phyloP scores from a whole-genome alignment of 2,329 filamentous ascomycete genomes.

The Fusarium proliferatum region DNA sequence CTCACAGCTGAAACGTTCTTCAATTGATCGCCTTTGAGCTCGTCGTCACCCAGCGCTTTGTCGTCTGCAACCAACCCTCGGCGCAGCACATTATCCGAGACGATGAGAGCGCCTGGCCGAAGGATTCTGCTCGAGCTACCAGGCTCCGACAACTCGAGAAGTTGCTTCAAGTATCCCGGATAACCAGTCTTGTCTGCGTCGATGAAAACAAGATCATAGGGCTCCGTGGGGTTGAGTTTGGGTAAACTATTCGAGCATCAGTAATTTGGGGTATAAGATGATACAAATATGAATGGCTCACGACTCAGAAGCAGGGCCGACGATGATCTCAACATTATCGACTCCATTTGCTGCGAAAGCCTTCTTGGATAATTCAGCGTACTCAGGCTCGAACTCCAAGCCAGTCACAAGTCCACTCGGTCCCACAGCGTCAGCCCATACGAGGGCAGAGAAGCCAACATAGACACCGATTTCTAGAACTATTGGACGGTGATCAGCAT shows the following conservation, averaged over 20 bases:
- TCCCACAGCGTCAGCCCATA: conserved; percentile 61
- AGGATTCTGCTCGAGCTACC: conserved; percentile 55
- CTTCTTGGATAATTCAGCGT: conserved; percentile 54
- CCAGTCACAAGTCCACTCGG: conserved; percentile 56
- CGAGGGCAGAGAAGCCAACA: conserved; percentile 60
- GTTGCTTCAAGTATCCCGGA: conserved; percentile 58
- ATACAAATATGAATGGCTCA: conserved; percentile 43
- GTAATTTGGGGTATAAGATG: not conserved
- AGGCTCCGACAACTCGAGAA: conserved; percentile 57
- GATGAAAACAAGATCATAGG: conserved; percentile 66
- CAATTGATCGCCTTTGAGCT: conserved; percentile 33
- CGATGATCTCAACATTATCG: conserved; percentile 58
- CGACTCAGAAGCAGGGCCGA: conserved; percentile 61
- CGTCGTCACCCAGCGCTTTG: conserved; percentile 23
- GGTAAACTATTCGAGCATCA: conserved; percentile 36
- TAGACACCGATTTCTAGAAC: conserved; percentile 63
- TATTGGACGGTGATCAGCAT: conserved; percentile 32
- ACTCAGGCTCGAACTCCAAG: conserved; percentile 59
- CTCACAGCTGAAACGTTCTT: conserved; percentile 46
- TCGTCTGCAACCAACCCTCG: conserved; percentile 59
- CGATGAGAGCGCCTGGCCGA: conserved; percentile 60
- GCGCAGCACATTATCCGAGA: conserved; percentile 66
- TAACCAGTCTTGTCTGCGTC: conserved; percentile 66
- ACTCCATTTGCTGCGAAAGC: conserved; percentile 54
- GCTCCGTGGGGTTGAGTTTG: conserved; percentile 47